A percentile compares a stretch with the other conserved stretches of the same genome.
Evolutionary conservation across 169 alveolate genomes (phyloP).

Genomic region (Plasmodium malariae): DNA sequence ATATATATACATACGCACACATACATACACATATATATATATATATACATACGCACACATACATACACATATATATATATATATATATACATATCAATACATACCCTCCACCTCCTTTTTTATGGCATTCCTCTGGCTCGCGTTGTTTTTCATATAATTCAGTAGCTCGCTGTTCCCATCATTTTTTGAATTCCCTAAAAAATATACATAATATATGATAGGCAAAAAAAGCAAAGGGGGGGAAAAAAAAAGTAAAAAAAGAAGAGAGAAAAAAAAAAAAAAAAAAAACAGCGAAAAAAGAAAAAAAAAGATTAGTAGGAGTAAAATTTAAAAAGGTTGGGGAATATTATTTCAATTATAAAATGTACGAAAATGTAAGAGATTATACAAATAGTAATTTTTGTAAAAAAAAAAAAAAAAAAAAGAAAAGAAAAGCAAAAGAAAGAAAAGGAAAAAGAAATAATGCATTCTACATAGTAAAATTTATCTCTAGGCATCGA

Average conservation of each 20-base stretch:
- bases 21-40: not conserved
- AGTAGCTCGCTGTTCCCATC: conserved; percentile 12
- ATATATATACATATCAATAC: not conserved
- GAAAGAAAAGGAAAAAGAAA: too few relatives aligned
- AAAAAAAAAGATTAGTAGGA: not conserved
- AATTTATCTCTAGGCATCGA: too few relatives aligned
- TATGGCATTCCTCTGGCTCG: conserved; percentile 41
- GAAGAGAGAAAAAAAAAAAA: conserved; percentile 26
- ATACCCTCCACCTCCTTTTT: conserved; percentile 60
- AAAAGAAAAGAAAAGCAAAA: conserved; percentile 7
- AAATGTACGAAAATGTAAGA: not conserved
- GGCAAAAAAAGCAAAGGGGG: not conserved
- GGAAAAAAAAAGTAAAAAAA: not conserved
- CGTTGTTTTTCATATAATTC: conserved; percentile 41
- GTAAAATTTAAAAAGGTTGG: not conserved
- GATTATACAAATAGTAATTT: conserved; percentile 7
- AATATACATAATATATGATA: conserved; percentile 9
- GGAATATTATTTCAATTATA: not conserved
- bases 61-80: not conserved
- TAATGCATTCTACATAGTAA: too few relatives aligned
- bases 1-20: not conserved
- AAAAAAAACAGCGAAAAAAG: not conserved
- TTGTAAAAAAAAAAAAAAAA: not conserved
- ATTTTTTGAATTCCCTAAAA: conserved; percentile 31
- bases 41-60: not conserved